Conservation (phyloP, 441 rosid genomes). For the Metrosideros polymorpha region DNA sequence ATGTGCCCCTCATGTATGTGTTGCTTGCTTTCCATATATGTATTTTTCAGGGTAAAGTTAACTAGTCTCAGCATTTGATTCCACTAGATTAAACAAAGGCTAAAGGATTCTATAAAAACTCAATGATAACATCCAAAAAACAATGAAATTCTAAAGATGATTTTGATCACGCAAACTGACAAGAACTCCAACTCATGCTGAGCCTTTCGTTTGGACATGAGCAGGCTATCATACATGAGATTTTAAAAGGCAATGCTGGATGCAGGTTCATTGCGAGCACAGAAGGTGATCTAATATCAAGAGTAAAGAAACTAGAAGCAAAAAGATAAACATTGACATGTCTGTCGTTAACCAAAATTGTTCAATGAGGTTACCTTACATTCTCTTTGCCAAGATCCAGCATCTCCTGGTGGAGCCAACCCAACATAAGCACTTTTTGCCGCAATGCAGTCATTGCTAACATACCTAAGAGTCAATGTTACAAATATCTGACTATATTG, state of each 20-base stretch:
- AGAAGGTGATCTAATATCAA: background rate
- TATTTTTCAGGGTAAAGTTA: background rate
- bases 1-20: background rate
- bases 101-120: background rate
- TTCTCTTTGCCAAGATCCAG: slow-evolving; percentile 75
- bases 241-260: background rate
- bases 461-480: slow-evolving; percentile 23
- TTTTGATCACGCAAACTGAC: background rate
- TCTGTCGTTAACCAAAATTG: background rate
- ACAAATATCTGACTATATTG: background rate
- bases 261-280: background rate
- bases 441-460: slow-evolving; percentile 24
- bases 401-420: slow-evolving; percentile 57
- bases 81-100: background rate
- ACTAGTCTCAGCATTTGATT: background rate
- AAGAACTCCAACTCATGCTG: background rate
- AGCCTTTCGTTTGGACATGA: background rate
- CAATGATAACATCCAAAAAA: background rate
- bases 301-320: background rate
- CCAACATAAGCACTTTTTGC: slow-evolving; percentile 62
- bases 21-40: background rate
- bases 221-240: background rate
- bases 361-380: slow-evolving; percentile 38
- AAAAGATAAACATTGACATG: background rate
- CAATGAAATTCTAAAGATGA: background rate